Evolutionary conservation across 306 rosid species (phyloP).

Genomic region (Arachis stenosperma): DNA sequence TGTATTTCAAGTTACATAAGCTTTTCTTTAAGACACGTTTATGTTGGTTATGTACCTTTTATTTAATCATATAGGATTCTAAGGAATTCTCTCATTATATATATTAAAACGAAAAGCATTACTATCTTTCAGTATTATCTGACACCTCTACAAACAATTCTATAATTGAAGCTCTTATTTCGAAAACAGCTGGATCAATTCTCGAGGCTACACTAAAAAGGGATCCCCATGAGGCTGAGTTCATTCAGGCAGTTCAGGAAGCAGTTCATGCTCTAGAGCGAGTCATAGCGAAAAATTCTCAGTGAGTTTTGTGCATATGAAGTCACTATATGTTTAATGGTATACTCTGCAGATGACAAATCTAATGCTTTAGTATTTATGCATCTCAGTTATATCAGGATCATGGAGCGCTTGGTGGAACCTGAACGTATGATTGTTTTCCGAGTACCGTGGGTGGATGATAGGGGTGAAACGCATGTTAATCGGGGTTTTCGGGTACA

Average conservation of each 20-base stretch:
- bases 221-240: slow-evolving; percentile 86
- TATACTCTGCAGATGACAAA: background rate
- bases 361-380: slow-evolving; percentile 21
- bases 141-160: slow-evolving; percentile 32
- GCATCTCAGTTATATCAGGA: slow-evolving; percentile 69
- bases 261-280: slow-evolving; percentile 83
- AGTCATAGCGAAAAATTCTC: slow-evolving; percentile 86
- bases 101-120: background rate
- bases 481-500: slow-evolving; percentile 82
- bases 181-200: slow-evolving; percentile 84
- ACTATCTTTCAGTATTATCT: slow-evolving; percentile 32
- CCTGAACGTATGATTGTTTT: slow-evolving; percentile 83
- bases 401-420: slow-evolving; percentile 89
- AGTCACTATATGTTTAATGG: slow-evolving; percentile 5
- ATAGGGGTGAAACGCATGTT: slow-evolving; percentile 79
- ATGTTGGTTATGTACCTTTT: slow-evolving; percentile 14
- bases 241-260: slow-evolving; percentile 82
- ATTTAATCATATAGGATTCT: background rate
- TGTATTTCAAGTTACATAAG: background rate
- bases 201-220: slow-evolving; percentile 85
- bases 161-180: slow-evolving; percentile 63
- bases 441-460: slow-evolving; percentile 86
- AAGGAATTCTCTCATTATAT: background rate
- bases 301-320: slow-evolving; percentile 56
- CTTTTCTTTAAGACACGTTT: background rate